These are phyloP conservation scores for Kockovaella imperatae DNA, from an alignment of 768 basidiomycete genomes.

Conservation along the genomic window DNA sequence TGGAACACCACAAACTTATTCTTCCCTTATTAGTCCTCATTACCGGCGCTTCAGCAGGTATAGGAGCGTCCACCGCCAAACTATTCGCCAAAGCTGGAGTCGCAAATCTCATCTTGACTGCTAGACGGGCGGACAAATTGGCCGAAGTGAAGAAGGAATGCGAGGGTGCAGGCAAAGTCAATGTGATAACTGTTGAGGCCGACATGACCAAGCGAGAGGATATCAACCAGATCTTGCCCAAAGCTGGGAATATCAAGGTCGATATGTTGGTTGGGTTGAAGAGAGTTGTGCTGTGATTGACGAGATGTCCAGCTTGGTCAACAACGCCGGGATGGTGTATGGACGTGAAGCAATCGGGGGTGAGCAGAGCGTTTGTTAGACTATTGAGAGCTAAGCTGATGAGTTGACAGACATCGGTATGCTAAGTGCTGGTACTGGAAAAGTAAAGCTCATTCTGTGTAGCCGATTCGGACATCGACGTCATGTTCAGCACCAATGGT, in stretches of 20 bases:
- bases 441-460: slow-evolving; percentile 42
- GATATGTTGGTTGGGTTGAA: slow-evolving; percentile 58
- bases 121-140: slow-evolving; percentile 67
- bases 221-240: slow-evolving; percentile 57
- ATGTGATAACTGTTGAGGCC: slow-evolving; percentile 61
- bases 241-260: slow-evolving; percentile 58
- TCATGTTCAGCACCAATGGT: slow-evolving; percentile 63
- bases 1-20: slow-evolving; percentile 49
- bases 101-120: slow-evolving; percentile 78
- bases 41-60: slow-evolving; percentile 83
- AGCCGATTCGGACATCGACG: slow-evolving; percentile 66
- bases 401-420: slow-evolving; percentile 13
- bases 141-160: slow-evolving; percentile 63
- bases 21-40: slow-evolving; percentile 55
- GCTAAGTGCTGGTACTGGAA: not conserved
- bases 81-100: slow-evolving; percentile 89
- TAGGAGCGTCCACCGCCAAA: slow-evolving; percentile 73
- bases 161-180: slow-evolving; percentile 62
- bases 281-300: not conserved
- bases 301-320: slow-evolving; percentile 50
- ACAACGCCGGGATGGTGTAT: slow-evolving; percentile 82
- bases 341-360: slow-evolving; percentile 79
- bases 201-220: slow-evolving; percentile 70
- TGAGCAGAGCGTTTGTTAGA: slow-evolving; percentile 10
- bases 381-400: slow-evolving; percentile 2